Evolutionary conservation across 2,329 filamentous ascomycete genomes (phyloP), one percentile per base, ranked within the genome.

Genomic region (Calonectria pteridis): DNA sequence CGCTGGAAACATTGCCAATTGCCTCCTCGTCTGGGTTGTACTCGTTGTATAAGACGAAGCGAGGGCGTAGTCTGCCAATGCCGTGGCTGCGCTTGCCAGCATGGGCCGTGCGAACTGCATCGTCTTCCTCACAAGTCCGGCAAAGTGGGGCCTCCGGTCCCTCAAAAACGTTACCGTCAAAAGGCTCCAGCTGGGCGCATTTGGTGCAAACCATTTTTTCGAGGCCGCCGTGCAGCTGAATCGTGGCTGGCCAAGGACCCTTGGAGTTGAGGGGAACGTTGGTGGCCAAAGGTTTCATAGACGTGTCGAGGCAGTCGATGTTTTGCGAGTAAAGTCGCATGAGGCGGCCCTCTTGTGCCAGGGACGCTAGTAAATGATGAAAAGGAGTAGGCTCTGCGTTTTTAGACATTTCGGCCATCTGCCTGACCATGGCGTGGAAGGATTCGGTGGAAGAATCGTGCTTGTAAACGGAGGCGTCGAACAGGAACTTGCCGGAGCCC

Each of bases 191-290:
- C 73, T 94, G 88, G 77, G 92, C 91, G 84, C 97, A 99, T 84
- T 98, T 98, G 55, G 95, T 95, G 85, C 97, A 99, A 20, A 97
- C 94, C 96, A 98, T 98, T 83, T 98, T 97, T 80, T 95, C 93
- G 43, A 99, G 89, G 23, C 96, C 96, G 46, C 97, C 97, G 80
- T 99, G 97, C 11, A 99, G 89, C 84, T 98, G 97, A 74, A 99
- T 92, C 0, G 97, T 98, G 77, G 92, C 92, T 3, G 97, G 97
- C 97, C 97, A 99, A 20, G 96, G 96, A 0, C 93, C 95, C 82
- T 97, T 98, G 77, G 91, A 77, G 74, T 93, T 93, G 16, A 99
- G 88, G 1, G 97, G 97, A 1, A 98, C 92, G 66, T 90, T 89
- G 0, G 97, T 98, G 31, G 90, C 89, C 11, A 99, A 87, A 3